A percentile compares a stretch with the other conserved stretches of the same genome.
Conservation (phyloP, 1,139 yeast species). For the Yamadazyma oceani region DNA sequence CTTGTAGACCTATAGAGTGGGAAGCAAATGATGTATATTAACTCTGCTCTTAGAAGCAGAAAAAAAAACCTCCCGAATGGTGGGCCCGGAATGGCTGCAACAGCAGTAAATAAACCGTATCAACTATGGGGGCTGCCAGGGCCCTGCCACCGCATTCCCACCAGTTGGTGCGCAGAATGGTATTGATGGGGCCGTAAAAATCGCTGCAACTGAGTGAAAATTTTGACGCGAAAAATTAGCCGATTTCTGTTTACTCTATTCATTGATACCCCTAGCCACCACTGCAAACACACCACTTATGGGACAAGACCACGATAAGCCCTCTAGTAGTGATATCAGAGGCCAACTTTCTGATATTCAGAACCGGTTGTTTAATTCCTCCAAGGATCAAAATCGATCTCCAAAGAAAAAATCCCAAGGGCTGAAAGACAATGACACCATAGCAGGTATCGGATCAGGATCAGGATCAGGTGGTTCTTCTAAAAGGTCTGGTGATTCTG, state of each 20-base stretch:
- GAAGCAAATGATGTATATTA: too few species aligned
- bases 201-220: background rate
- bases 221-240: constrained; percentile 3
- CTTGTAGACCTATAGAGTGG: too few species aligned
- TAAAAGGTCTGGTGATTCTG: background rate
- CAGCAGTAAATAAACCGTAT: too few species aligned
- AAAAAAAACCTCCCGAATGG: too few species aligned
- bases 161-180: too few species aligned
- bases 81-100: too few species aligned
- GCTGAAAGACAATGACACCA: constrained; percentile 19
- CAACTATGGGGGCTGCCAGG: too few species aligned
- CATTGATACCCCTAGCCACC: constrained; percentile 1
- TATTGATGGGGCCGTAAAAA: background rate
- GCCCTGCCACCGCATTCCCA: too few species aligned
- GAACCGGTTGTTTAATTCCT: constrained; percentile 44
- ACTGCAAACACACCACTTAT: constrained; percentile 6
- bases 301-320: constrained; percentile 20
- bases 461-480: constrained; percentile 15
- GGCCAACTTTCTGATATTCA: constrained; percentile 64
- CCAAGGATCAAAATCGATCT: constrained; percentile 17
- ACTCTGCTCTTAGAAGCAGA: too few species aligned
- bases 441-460: constrained; percentile 17
- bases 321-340: constrained; percentile 40
- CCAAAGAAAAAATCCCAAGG: constrained; percentile 12
- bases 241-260: constrained; percentile 3